Conservation (phyloP, 2,329 filamentous ascomycete genomes). For the Fusarium sacchari region DNA sequence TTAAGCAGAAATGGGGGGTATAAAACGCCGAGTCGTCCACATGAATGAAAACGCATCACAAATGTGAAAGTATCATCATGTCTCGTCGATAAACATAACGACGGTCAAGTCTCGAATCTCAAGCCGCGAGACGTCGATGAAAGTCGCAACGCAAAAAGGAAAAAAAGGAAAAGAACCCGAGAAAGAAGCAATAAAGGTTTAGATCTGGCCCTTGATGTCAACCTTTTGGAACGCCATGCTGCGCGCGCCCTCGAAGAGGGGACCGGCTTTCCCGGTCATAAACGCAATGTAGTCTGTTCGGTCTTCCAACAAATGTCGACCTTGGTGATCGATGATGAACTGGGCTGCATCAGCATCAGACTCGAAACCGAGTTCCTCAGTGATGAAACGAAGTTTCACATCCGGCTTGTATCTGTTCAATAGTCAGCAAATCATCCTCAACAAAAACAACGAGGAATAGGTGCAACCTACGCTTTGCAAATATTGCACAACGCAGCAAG, state of each 20-base stretch:
- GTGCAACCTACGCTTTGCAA: slow-evolving; percentile 84
- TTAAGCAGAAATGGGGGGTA: slow-evolving; percentile 41
- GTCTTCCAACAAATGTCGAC: slow-evolving; percentile 80
- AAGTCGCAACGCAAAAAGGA: slow-evolving; percentile 15
- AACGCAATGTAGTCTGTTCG: slow-evolving; percentile 78
- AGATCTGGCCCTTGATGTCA: slow-evolving; percentile 98
- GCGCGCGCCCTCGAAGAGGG: slow-evolving; percentile 79
- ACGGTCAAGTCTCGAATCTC: slow-evolving; percentile 13
- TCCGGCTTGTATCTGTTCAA: slow-evolving; percentile 85
- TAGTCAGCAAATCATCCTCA: slow-evolving; percentile 56
- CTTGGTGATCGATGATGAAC: slow-evolving; percentile 86
- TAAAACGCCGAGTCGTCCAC: slow-evolving; percentile 41
- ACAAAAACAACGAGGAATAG: not conserved
- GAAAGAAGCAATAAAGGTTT: slow-evolving; percentile 48
- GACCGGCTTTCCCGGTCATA: slow-evolving; percentile 76
- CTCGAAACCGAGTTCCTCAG: slow-evolving; percentile 95
- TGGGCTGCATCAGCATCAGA: slow-evolving; percentile 89
- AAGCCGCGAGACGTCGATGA: slow-evolving; percentile 16
- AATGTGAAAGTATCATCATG: slow-evolving; percentile 32
- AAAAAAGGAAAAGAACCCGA: slow-evolving; percentile 12
- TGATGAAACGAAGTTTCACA: slow-evolving; percentile 89
- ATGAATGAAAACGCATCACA: slow-evolving; percentile 35
- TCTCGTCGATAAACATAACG: slow-evolving; percentile 28
- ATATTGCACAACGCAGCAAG: slow-evolving; percentile 90
- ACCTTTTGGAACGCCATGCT: slow-evolving; percentile 82